These are phyloP conservation scores for Polysphondylium violaceum DNA, from an alignment of 78 protist species.

Conservation along the genomic window DNA sequence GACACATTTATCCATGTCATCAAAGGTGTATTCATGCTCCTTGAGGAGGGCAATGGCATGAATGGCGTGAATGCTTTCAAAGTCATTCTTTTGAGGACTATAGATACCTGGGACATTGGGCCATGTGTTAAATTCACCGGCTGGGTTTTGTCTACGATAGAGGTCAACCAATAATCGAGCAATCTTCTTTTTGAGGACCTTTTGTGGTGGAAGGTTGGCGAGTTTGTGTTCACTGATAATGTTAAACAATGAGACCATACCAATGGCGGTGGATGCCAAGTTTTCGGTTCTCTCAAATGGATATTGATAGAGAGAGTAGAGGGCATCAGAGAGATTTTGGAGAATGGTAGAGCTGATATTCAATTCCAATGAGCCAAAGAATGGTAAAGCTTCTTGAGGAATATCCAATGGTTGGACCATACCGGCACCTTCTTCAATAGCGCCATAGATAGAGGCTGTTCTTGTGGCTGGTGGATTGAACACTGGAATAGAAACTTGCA, in stretches of 20 bases:
- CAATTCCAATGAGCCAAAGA: slow-evolving; percentile 30
- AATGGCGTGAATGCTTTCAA: slow-evolving; percentile 52
- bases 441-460: slow-evolving; percentile 51
- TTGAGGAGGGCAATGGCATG: slow-evolving; percentile 48
- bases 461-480: slow-evolving; percentile 52
- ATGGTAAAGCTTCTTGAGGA: slow-evolving; percentile 63
- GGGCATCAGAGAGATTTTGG: slow-evolving; percentile 53
- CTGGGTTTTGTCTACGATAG: slow-evolving; percentile 20
- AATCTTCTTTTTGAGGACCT: slow-evolving; percentile 21
- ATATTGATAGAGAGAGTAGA: background rate
- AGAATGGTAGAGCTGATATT: slow-evolving; percentile 53
- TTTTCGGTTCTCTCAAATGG: slow-evolving; percentile 69
- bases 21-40: slow-evolving; percentile 27
- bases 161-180: background rate
- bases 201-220: slow-evolving; percentile 13
- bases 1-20: background rate
- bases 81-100: slow-evolving; percentile 4
- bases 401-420: slow-evolving; percentile 35
- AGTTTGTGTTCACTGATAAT: slow-evolving; percentile 34
- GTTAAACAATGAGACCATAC: slow-evolving; percentile 17
- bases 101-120: slow-evolving; percentile 1
- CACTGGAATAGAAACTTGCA: slow-evolving; percentile 56
- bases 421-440: slow-evolving; percentile 26
- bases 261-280: slow-evolving; percentile 33
- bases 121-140: slow-evolving; percentile 54